Conservation (phyloP, 768 basidiomycete species). For the Cytidiella melzeri region DNA sequence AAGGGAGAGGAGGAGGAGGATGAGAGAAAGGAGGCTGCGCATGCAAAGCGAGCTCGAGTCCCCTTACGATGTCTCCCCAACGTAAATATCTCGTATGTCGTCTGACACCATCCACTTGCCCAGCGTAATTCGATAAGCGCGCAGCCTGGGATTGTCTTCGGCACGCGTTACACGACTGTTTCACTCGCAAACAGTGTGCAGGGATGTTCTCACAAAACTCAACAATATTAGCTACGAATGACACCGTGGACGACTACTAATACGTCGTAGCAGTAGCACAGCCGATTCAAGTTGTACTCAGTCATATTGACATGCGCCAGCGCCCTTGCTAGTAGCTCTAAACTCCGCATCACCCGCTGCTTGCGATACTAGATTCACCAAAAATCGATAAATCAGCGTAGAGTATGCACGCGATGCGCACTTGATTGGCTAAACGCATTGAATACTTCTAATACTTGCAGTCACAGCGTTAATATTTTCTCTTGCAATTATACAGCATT, state of each 20-base stretch:
- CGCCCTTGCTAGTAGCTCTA: background rate
- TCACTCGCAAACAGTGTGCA: too few species aligned
- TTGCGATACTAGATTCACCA: background rate
- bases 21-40: background rate
- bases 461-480: background rate
- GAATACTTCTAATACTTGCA: background rate
- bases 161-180: too few species aligned
- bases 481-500: background rate
- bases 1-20: conserved; percentile 7
- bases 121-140: too few species aligned
- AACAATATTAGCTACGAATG: too few species aligned
- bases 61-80: conserved; percentile 4
- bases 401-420: too few species aligned
- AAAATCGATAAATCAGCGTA: background rate
- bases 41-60: background rate
- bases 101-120: background rate
- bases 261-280: too few species aligned
- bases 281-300: background rate
- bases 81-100: background rate
- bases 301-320: background rate
- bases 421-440: too few species aligned
- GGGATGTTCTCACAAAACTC: too few species aligned
- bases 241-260: too few species aligned
- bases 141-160: too few species aligned
- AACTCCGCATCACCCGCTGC: background rate